Base-by-base conservation (phyloP, 495 filamentous ascomycete genomes). In the Tuber microsphaerosporum region DNA sequence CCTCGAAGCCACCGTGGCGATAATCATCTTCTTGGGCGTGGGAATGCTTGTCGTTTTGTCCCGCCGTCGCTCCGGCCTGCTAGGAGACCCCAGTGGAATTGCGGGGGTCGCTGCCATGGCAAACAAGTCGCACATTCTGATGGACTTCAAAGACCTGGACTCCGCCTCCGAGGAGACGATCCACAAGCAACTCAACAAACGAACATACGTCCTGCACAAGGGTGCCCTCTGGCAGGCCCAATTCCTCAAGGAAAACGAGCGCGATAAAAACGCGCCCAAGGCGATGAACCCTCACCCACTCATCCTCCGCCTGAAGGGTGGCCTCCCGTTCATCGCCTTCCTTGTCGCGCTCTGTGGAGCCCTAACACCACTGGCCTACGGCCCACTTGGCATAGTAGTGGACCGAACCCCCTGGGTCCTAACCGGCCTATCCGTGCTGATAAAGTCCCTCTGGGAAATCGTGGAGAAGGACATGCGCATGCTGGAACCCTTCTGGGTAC, bases 51-150 rank as follows among this genome's bases (percentile, higher is more conserved):
- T 71, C 17, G 43, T 65, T 68, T 84, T 90, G 2, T 84, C 86
- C 51, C 88, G 85, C 31, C 86, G 91, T 20, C 87, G 86, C 44
- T 90, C 89, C 22, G 91, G 91, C 0, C 86, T 93, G 12, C 80
- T 89, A 2, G 87, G 88, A 37, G 91, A 92, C 79, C 90, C 91
- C 9, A 90, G 89, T 71, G 91, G 91, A 20, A 91, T 93, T 72
- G 90, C 91, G 9, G 91, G 91, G 37, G 86, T 93, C 17, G 91
- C 91, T 22, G 87, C 90, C 42, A 92, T 93, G 90, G 90, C 91
- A 2, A 90, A 89, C 37, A 87, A 87, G 74, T 87, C 86, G 73
- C 91, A 92, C 79, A 92, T 93, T 83, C 85, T 92, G 75, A 89
- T 88, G 83, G 91, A 93, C 80, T 92, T 93, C 77, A 89, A 89